Percentiles rank a stretch among this genome's conserved stretches.
These are phyloP conservation scores for Funneliformis caledonium DNA, from an alignment of 371 early-diverging fungal genomes.

Conservation along the genomic window DNA sequence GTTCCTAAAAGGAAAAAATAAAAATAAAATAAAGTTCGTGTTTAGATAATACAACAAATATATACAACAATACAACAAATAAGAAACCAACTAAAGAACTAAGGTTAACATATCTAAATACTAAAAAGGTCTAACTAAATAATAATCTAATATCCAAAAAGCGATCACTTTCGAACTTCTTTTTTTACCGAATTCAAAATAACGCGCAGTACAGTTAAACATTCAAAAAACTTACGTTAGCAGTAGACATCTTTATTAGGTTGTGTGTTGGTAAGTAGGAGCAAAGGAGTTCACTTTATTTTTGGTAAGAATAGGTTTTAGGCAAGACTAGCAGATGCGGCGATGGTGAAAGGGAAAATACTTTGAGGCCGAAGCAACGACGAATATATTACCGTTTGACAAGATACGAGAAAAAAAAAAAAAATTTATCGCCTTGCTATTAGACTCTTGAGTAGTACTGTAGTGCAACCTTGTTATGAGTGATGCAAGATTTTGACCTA, in stretches of 20 bases:
- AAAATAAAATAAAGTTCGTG: not conserved
- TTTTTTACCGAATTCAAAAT: not conserved
- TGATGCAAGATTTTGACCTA: not conserved
- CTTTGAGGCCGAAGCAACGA: slow-evolving; percentile 23
- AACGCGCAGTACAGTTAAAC: too few species aligned
- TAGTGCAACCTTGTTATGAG: not conserved
- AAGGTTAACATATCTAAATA: not conserved
- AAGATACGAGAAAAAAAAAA: slow-evolving; percentile 6
- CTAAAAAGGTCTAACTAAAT: too few species aligned
- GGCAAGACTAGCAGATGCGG: slow-evolving; percentile 6
- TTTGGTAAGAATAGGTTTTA: slow-evolving; percentile 15
- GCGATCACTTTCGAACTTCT: not conserved
- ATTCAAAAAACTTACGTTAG: slow-evolving; percentile 10
- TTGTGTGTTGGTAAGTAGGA: not conserved
- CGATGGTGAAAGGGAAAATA: slow-evolving; percentile 7
- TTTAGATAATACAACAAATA: not conserved
- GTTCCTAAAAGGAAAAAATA: slow-evolving; percentile 36
- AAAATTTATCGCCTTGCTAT: not conserved
- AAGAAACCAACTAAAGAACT: too few species aligned
- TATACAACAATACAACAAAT: not conserved
- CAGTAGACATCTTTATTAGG: not conserved
- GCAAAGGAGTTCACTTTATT: slow-evolving; percentile 18
- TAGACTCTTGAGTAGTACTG: not conserved
- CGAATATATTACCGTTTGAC: slow-evolving; percentile 16
- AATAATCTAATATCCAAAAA: not conserved